Evolutionary conservation across 768 basidiomycete species (phyloP).

Genomic region (Suillus discolor): DNA sequence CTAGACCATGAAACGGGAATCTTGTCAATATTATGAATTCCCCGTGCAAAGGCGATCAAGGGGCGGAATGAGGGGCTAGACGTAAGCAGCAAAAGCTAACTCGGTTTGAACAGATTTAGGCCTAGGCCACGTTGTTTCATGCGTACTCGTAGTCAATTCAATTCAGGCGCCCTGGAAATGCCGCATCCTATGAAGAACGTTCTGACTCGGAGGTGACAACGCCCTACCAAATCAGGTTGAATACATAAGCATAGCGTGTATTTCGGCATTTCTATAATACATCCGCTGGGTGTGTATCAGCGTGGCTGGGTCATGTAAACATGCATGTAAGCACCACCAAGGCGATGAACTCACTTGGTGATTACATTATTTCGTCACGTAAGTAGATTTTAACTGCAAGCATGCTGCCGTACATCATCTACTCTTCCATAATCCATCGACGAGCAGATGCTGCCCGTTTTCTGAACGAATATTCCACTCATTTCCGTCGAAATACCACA

Average conservation of each 20-base stretch:
- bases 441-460: constrained; percentile 26
- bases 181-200: constrained; percentile 33
- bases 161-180: constrained; percentile 21
- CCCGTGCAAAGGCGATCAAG: constrained; percentile 35
- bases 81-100: constrained; percentile 20
- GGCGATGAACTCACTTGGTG: constrained; percentile 25
- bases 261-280: constrained; percentile 28
- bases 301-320: constrained; percentile 23
- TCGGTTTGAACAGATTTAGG: constrained; percentile 29
- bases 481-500: constrained; percentile 39
- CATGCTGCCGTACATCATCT: constrained; percentile 18
- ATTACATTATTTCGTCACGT: constrained; percentile 25
- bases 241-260: constrained; percentile 31
- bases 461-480: constrained; percentile 34
- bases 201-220: constrained; percentile 24
- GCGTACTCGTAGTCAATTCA: constrained; percentile 33
- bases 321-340: constrained; percentile 25
- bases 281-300: constrained; percentile 22
- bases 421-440: constrained; percentile 33
- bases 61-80: constrained; percentile 29
- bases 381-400: constrained; percentile 15
- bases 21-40: constrained; percentile 30
- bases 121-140: constrained; percentile 34
- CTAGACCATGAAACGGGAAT: constrained; percentile 34
- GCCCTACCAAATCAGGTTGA: constrained; percentile 23